Conservation (phyloP, 495 filamentous ascomycete species). For the Penicillium herquei region DNA sequence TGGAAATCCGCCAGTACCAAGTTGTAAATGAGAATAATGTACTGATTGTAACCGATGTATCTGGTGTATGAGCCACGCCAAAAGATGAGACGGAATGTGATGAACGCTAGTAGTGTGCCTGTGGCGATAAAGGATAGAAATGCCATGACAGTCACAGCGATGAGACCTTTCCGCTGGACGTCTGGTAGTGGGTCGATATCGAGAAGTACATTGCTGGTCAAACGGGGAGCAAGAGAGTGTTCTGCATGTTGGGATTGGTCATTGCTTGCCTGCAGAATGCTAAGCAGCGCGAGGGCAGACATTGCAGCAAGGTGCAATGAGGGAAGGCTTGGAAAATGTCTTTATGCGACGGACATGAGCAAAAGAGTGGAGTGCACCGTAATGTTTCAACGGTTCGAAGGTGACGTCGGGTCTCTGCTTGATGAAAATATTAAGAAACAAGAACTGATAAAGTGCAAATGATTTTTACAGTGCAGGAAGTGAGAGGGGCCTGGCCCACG, state of each 20-base stretch:
- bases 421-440: neutral
- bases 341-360: neutral
- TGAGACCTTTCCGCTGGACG: conserved; percentile 49
- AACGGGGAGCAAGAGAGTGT: conserved; percentile 22
- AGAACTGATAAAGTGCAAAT: no score
- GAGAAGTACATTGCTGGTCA: conserved; percentile 10
- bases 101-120: conserved; percentile 48
- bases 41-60: conserved; percentile 64
- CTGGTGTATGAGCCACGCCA: conserved; percentile 50
- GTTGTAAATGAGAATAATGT: conserved; percentile 71
- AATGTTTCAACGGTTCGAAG: neutral
- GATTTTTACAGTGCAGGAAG: no score
- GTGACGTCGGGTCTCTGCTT: neutral
- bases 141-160: conserved; percentile 56
- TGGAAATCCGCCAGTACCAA: conserved; percentile 72
- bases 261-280: conserved; percentile 3
- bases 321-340: no score
- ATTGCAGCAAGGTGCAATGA: conserved; percentile 1
- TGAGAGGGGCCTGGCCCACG: neutral
- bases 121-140: conserved; percentile 60
- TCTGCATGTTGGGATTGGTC: conserved; percentile 16
- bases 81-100: conserved; percentile 56
- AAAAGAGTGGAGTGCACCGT: neutral
- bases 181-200: conserved; percentile 49
- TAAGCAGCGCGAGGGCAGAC: conserved; percentile 7